Evolutionary conservation across 2,329 filamentous ascomycete genomes (phyloP), one percentile per base, ranked within the genome.

Genomic region (Ceratocystis colombiana): DNA sequence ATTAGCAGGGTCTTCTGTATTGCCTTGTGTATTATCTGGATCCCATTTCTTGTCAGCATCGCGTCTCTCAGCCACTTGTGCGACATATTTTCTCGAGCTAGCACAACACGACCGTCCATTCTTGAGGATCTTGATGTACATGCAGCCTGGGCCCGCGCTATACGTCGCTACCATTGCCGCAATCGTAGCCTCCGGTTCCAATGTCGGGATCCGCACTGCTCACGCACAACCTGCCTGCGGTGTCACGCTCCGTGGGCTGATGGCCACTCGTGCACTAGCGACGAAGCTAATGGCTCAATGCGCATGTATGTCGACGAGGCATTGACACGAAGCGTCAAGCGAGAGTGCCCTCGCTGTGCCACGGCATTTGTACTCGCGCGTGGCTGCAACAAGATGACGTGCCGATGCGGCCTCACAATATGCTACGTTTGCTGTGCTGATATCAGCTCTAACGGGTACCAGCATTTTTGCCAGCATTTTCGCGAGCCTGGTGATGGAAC

Each of bases 371-470:
- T 99, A 76, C 97, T 97, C 75, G 88, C 86, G 5, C 86, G 87
- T 30, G 94, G 94, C 72, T 99, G 94, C 82, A 99, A 99, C 79
- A 97, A 97, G 77, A 82, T 99, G 50, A 93, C 90, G 5, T 97
- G 94, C 73, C 86, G 91, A 17, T 99, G 94, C 76, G 94, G 94
- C 7, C 97, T 97, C 77, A 88, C 89, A 71, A 97, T 97, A 93
- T 99, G 94, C 75, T 99, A 99, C 73, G 85, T 97, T 61, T 99
- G 94, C 75, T 89, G 94, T 50, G 87, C 87, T 70, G 86, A 90
- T 71, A 84, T 88, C 61, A 78, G 80, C 66, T 78, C 83, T 62
- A 87, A 92, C 73, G 92, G 93, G 0, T 97, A 99, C 75, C 82
- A 85, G 48, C 94, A 99, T 75, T 99, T 96, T 73, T 99, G 94